Evolutionary conservation across 805 yeast species (phyloP), one percentile per base, ranked within the genome.

Genomic region (Teunomyces atbi): DNA sequence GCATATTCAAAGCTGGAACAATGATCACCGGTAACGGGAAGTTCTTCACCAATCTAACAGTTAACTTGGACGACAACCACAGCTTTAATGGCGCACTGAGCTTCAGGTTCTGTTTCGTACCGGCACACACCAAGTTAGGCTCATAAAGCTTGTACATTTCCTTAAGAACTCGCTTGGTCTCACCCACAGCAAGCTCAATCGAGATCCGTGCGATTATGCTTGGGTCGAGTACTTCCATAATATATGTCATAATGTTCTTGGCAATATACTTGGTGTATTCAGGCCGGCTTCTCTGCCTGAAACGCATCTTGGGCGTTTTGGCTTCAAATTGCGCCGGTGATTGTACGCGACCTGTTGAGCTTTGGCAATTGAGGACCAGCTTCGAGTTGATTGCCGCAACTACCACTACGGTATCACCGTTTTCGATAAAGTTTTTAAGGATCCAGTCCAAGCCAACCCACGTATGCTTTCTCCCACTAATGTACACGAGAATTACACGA

Each of bases 391-490:
- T 73, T 2, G 84, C 69, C 1, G 90, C 74, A 5, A 81, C 76
- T 6, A 87, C 75, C 3, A 86, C 78, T 10, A 87, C 63, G 11
- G 81, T 75, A 61, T 87, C 96, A 6, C 89, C 88, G 54, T 82
- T 69, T 53, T 78, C 81, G 3, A 84, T 62, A 10, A 84, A 65
- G 35, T 72, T 66, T 40, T 71, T 71, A 45, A 86, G 64, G 5
- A 80, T 68, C 83, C 87, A 87, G 61, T 87, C 96, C 21, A 87
- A 62, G 1, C 89, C 82, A 8, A 85, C 89, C 96, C 96, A 87
- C 0, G 94, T 84, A 66, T 86, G 92, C 45, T 69, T 74, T 48
- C 92, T 68, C 2, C 89, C 95, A 53, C 83, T 74, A 26, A 87
- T 69, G 58, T 85, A 85, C 23, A 84, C 81, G 59, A 86, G 58